Evolutionary conservation across 306 rosid genomes (phyloP), one percentile per base, ranked within the genome.

Genomic region (Medicago ruthenica): DNA sequence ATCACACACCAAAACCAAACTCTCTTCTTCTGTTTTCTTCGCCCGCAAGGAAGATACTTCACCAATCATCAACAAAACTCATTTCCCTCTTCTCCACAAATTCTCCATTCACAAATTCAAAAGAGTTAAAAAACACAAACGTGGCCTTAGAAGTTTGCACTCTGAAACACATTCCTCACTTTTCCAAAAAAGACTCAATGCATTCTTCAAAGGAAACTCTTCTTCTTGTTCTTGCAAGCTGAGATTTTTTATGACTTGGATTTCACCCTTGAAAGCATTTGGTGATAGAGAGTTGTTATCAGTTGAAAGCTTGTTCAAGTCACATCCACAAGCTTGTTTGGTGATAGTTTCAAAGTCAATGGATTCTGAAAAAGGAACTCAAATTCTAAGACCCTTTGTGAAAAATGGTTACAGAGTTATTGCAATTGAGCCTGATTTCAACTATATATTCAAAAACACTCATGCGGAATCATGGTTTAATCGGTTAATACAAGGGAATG

Each of bases 191-290:
- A 87, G 84, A 42, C 69, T 95, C 12, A 48, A 48, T 50, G 77
- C 82, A 9, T 95, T 95, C 80, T 82, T 89, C 31, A 59, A 72
- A 5, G 77, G 73, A 12, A 87, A 82, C 53, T 59, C 75, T 1
- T 73, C 62, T 81, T 64, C 74, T 15, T 40, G 17, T 74, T 70
- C 83, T 5, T 92, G 98, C 76, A 76, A 86, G 74, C 44, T 79
- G 15, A 83, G 89, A 47, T 90, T 95, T 78, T 95, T 95, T 70
- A 95, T 95, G 93, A 95, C 97, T 51, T 92, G 98, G 97, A 92
- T 95, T 84, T 89, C 97, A 8, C 89, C 96, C 9, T 58, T 85
- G 60, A 65, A 85, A 54, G 64, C 82, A 18, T 90, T 95, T 54
- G 83, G 96, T 45, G 87, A 73, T 0, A 89, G 91, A 54, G 97